Percentiles rank a stretch among this genome's conserved stretches.
phyloP scores from a whole-genome alignment of 768 basidiomycete species.

The Boletus pseudo-olivaceus region DNA sequence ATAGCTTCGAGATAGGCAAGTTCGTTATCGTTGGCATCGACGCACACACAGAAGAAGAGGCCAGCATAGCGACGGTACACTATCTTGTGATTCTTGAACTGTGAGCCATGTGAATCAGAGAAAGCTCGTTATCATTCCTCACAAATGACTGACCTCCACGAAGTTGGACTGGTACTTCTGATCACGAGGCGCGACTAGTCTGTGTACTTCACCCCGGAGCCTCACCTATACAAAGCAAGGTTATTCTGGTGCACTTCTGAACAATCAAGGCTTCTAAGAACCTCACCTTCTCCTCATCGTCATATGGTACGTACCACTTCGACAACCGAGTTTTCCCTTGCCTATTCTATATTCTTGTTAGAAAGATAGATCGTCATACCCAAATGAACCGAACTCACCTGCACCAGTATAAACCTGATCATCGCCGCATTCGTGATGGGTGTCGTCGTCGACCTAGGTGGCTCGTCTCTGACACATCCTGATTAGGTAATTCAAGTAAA shows the following conservation, averaged over 20 bases:
- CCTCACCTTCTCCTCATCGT: constrained; percentile 95
- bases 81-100: constrained; percentile 98
- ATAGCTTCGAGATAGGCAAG: constrained; percentile 96
- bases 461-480: background rate
- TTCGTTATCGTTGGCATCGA: constrained; percentile 98
- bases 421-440: constrained; percentile 41
- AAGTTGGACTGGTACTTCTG: constrained; percentile 99
- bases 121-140: background rate
- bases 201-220: constrained; percentile 92
- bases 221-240: constrained; percentile 57
- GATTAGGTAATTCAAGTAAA: constrained; percentile 12
- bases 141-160: constrained; percentile 73
- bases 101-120: constrained; percentile 6
- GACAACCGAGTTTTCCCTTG: constrained; percentile 97
- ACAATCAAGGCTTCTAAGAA: background rate
- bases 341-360: constrained; percentile 61
- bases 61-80: constrained; percentile 97
- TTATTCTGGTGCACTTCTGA: background rate
- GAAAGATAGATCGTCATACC: background rate
- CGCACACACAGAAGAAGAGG: constrained; percentile 96
- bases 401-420: constrained; percentile 98
- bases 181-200: constrained; percentile 92
- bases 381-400: constrained; percentile 46
- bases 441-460: background rate
- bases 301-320: constrained; percentile 99